Evolutionary conservation across 257 asterid genomes (phyloP).

Genomic region (Leonotis leonurus): DNA sequence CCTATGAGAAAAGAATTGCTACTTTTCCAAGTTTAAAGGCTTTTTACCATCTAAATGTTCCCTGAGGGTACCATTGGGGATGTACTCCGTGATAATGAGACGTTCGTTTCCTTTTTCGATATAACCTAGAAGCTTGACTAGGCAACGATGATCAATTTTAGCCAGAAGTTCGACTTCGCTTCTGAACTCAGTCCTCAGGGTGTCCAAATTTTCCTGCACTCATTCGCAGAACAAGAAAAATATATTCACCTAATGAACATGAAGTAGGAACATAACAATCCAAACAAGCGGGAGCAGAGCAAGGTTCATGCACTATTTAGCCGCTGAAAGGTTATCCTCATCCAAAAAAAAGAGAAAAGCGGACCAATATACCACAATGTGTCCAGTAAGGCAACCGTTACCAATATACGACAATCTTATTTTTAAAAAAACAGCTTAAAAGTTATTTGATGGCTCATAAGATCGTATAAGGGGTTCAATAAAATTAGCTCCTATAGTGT

Average conservation of each 20-base stretch:
- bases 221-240: conserved; percentile 1
- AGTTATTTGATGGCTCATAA: background rate
- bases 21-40: conserved; percentile 12
- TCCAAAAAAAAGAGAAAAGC: no score
- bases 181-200: conserved; percentile 60
- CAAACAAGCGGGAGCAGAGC: background rate
- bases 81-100: conserved; percentile 80
- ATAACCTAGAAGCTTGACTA: conserved; percentile 92
- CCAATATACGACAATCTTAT: background rate
- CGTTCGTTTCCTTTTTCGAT: conserved; percentile 83
- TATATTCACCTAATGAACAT: background rate
- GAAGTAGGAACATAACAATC: no score
- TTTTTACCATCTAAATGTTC: conserved; percentile 95
- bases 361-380: no score
- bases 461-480: no score
- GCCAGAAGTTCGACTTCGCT: conserved; percentile 95
- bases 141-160: conserved; percentile 88
- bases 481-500: no score
- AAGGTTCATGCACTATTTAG: no score
- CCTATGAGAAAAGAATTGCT: background rate
- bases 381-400: background rate
- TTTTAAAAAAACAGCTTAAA: background rate
- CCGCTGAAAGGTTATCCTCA: no score
- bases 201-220: conserved; percentile 56
- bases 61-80: conserved; percentile 92